Evolutionary conservation across 768 basidiomycete species (phyloP).

Genomic region (Pleurotus salmoneostramineus): DNA sequence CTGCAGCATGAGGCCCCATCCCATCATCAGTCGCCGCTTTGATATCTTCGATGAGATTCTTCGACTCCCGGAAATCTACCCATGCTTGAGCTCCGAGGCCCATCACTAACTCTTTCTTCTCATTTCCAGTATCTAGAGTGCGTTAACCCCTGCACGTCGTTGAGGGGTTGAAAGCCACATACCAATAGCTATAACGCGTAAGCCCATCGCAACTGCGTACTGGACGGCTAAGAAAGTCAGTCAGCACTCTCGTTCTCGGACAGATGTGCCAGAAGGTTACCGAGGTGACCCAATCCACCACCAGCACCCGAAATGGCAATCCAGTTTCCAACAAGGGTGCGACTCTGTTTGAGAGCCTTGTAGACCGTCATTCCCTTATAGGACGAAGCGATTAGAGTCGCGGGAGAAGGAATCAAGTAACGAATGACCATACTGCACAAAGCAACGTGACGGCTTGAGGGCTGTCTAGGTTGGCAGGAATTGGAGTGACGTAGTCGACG

Average conservation of each 20-base stretch:
- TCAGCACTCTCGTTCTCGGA: not conserved
- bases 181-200: constrained; percentile 58
- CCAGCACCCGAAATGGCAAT: constrained; percentile 73
- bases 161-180: not conserved
- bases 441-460: constrained; percentile 67
- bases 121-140: constrained; percentile 66
- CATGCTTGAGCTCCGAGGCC: constrained; percentile 58
- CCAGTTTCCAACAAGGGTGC: constrained; percentile 61
- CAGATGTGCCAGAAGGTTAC: constrained; percentile 19
- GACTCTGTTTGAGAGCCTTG: constrained; percentile 68
- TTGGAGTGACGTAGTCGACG: constrained; percentile 67
- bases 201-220: constrained; percentile 72
- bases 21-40: constrained; percentile 54
- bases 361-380: constrained; percentile 76
- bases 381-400: not conserved
- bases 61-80: constrained; percentile 70
- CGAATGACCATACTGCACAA: constrained; percentile 50
- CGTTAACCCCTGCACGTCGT: not conserved
- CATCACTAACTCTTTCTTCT: constrained; percentile 58
- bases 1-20: constrained; percentile 64
- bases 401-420: not conserved
- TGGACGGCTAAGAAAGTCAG: constrained; percentile 49
- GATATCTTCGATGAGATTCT: constrained; percentile 59
- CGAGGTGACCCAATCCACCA: constrained; percentile 78
- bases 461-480: constrained; percentile 62